Base-by-base conservation (phyloP, 2,329 filamentous ascomycete species). In the Phaeosphaeriaceae sp. region DNA sequence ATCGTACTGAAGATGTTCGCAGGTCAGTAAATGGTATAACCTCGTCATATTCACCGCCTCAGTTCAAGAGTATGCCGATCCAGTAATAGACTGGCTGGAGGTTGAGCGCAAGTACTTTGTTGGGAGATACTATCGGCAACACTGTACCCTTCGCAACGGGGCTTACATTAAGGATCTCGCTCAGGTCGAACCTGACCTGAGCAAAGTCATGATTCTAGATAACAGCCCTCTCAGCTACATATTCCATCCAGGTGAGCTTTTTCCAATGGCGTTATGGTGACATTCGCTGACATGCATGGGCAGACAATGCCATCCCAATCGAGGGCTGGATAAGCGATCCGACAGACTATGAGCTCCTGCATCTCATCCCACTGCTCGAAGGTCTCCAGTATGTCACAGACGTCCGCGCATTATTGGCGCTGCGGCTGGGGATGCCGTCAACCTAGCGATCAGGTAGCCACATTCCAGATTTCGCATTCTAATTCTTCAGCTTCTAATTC, bases 321-420 rank as follows among this genome's bases (percentile, higher is more conserved):
- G 94, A 98, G 82, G 95, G 95, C 74, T 99, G 95, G 95, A 98
- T 99, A 81, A 97, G 90, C 78, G 95, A 99, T 80, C 95, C 95
- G 22, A 98, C 95, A 24, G 95, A 99, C 80, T 95, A 94, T 76
- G 94, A 97, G 75, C 84, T 99, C 66, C 85, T 98, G 78, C 93
- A 98, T 78, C 85, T 99, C 60, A 89, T 99, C 58, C 95, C 95
- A 30, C 84, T 98, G 71, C 84, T 99, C 47, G 95, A 99, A 80
- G 95, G 93, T 19, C 81, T 99, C 73, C 95, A 98, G 81, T 97
- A 98, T 80, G 94, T 95, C 67, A 97, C 94, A 53, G 95, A 99
- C 79, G 94, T 99, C 59, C 87, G 95, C 71, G 94, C 95, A 50
- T 83, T 98, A 64, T 84, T 99, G 73, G 94, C 93, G 56, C 83